These are phyloP conservation scores for Neurospora hispaniola DNA, from an alignment of 495 filamentous ascomycete species.

Conservation along the genomic window DNA sequence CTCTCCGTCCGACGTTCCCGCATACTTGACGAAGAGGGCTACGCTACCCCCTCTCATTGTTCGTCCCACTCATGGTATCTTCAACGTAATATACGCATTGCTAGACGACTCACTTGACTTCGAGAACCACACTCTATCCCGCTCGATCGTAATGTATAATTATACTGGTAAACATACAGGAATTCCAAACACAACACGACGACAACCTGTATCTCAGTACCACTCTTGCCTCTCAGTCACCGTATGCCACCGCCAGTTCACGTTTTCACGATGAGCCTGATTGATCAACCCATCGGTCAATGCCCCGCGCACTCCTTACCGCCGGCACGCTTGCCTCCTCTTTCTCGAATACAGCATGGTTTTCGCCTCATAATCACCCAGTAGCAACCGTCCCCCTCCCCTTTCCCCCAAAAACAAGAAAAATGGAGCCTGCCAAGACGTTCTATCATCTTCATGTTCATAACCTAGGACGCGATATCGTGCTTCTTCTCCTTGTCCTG, in stretches of 20 bases:
- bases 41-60: neutral
- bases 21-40: neutral
- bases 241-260: neutral
- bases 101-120: neutral
- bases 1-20: neutral
- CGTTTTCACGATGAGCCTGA: neutral
- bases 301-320: neutral
- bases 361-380: neutral
- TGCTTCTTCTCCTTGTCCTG: neutral
- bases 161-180: neutral
- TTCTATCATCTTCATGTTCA: neutral
- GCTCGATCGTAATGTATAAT: neutral
- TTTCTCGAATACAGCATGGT: neutral
- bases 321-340: neutral
- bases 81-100: neutral
- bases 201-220: neutral
- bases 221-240: neutral
- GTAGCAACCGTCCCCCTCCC: neutral
- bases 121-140: neutral
- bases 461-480: neutral
- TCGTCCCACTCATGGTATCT: neutral
- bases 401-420: neutral
- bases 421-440: neutral
- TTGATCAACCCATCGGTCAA: neutral
- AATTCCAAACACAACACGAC: neutral